Conservation (phyloP, 2,329 filamentous ascomycete genomes). For the Cordyceps militaris region DNA sequence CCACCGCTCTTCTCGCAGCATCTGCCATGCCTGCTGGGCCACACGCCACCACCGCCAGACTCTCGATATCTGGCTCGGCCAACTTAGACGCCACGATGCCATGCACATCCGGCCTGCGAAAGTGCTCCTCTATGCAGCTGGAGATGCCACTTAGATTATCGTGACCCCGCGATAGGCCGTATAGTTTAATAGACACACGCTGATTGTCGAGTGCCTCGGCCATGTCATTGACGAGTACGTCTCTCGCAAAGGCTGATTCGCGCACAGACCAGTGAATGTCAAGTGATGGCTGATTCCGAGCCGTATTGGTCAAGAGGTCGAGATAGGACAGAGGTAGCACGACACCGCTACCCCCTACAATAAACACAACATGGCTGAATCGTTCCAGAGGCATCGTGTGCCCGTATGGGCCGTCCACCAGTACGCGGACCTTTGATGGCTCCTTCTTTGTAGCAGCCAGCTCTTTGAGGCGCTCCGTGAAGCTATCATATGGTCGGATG, state of each 20-base stretch:
- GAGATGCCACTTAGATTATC: constrained; percentile 15
- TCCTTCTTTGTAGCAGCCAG: constrained; percentile 20
- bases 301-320: constrained; percentile 18
- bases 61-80: constrained; percentile 17
- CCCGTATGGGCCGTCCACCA: constrained; percentile 41
- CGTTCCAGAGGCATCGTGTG: constrained; percentile 30
- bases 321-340: constrained; percentile 36
- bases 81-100: constrained; percentile 25
- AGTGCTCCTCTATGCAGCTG: constrained; percentile 15
- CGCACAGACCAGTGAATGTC: constrained; percentile 38
- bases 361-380: constrained; percentile 34
- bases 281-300: neutral
- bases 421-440: constrained; percentile 24
- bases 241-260: constrained; percentile 25
- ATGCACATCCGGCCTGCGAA: constrained; percentile 28
- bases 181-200: constrained; percentile 30
- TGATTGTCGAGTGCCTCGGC: constrained; percentile 20
- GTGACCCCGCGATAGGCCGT: constrained; percentile 24
- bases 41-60: constrained; percentile 36
- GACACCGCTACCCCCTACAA: constrained; percentile 40
- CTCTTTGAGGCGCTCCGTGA: constrained; percentile 32
- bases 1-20: constrained; percentile 31
- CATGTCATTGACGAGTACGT: constrained; percentile 29
- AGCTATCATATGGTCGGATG: constrained; percentile 39
- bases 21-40: constrained; percentile 40